Percentiles rank a stretch among this genome's conserved stretches.
Conservation (phyloP, 164 flowering plant genomes). For the Pachysandra terminalis region DNA sequence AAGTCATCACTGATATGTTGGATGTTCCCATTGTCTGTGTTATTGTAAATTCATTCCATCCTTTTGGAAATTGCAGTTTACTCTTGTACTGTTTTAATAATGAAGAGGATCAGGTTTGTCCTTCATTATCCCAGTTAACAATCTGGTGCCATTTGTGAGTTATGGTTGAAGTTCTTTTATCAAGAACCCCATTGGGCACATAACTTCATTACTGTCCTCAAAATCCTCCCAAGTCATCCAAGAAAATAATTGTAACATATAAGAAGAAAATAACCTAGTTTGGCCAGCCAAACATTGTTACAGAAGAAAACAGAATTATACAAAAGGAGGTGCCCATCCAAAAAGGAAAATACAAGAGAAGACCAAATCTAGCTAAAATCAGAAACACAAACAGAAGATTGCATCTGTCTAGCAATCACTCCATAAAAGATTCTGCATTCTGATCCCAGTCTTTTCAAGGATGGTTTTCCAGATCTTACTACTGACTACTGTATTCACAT, state of each 20-base stretch:
- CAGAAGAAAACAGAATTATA: neutral
- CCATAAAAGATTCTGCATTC: no score
- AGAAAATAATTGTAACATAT: no score
- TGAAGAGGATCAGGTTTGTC: neutral
- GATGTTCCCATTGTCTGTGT: neutral
- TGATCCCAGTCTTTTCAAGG: no score
- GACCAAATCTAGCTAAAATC: no score
- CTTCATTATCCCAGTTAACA: neutral
- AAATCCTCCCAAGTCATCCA: neutral
- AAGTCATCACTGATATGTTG: slow-evolving; percentile 5
- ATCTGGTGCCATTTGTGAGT: neutral
- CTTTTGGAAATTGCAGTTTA: neutral
- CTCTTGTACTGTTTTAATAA: neutral
- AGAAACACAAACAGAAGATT: no score
- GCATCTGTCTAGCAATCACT: no score
- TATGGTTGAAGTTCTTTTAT: neutral
- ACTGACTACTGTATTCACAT: no score
- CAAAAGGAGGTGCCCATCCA: no score
- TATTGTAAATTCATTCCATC: slow-evolving; percentile 12
- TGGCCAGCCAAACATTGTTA: neutral
- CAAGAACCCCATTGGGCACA: neutral
- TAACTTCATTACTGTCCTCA: neutral
- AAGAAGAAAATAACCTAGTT: neutral
- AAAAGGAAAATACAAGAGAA: no score
- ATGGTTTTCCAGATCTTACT: no score